These are phyloP conservation scores for Phlyctochytrium planicorne DNA, from an alignment of 192 early-diverging fungal genomes.

Conservation along the genomic window DNA sequence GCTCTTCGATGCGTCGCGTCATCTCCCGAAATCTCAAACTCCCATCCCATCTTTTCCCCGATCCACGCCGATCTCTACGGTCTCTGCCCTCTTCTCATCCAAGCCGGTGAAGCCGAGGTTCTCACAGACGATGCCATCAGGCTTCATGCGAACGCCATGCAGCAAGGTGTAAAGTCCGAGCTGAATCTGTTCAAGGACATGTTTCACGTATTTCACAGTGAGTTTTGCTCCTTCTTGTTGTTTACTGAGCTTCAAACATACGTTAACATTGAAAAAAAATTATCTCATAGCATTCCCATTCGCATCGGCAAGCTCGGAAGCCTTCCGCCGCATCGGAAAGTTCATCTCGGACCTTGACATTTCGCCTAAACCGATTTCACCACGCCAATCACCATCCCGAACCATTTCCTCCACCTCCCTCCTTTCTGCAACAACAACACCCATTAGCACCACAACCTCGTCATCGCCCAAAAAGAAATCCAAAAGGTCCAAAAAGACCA, in stretches of 20 bases:
- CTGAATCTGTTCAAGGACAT: constrained; percentile 38
- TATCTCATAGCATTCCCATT: neutral
- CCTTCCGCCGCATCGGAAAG: neutral
- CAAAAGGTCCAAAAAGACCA: too few species aligned
- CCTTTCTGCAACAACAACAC: neutral
- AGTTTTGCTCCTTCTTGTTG: neutral
- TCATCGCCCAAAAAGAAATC: neutral
- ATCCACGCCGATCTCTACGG: constrained; percentile 23
- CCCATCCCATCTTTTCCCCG: constrained; percentile 31
- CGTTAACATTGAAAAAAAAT: neutral
- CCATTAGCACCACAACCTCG: neutral
- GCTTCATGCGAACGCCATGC: constrained; percentile 15
- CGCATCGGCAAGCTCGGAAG: neutral
- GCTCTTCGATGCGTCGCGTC: constrained; percentile 26
- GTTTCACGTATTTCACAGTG: constrained; percentile 44
- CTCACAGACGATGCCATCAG: constrained; percentile 37
- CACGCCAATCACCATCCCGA: neutral
- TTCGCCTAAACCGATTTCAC: too few species aligned
- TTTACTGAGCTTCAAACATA: neutral
- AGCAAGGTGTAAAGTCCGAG: neutral
- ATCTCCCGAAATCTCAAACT: neutral
- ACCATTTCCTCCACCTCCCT: neutral
- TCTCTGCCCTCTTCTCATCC: constrained; percentile 40
- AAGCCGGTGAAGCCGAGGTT: constrained; percentile 46
- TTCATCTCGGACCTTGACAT: neutral